Evolutionary conservation across 805 yeast species (phyloP).

Genomic region (Phaffomyces opuntiae): DNA sequence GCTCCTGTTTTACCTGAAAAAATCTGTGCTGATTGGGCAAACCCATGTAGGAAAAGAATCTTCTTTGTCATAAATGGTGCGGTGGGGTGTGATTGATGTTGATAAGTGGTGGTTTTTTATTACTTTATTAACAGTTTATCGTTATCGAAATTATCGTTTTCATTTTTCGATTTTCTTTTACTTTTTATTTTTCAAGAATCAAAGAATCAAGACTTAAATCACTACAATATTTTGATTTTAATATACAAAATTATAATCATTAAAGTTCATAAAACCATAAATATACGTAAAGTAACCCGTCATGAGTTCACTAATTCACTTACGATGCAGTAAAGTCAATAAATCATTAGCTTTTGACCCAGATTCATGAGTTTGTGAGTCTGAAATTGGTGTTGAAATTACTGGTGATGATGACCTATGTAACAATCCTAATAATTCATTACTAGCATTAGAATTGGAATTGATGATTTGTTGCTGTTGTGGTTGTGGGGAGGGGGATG

Average conservation of each 20-base stretch:
- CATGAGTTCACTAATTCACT: not conserved
- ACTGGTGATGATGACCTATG: conserved; percentile 6
- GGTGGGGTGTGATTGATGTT: not conserved
- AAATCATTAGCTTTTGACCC: conserved; percentile 17
- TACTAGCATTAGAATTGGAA: conserved; percentile 2
- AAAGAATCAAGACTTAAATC: too few relatives aligned
- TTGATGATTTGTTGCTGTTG: conserved; percentile 1
- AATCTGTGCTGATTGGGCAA: conserved; percentile 71
- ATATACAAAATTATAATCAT: too few relatives aligned
- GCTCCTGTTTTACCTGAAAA: conserved; percentile 86
- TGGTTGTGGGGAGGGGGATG: conserved; percentile 2
- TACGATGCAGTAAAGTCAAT: conserved; percentile 13
- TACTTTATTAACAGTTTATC: too few relatives aligned
- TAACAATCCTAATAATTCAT: conserved; percentile 8
- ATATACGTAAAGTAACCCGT: too few relatives aligned
- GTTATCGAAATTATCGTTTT: too few relatives aligned
- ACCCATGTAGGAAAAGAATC: conserved; percentile 84
- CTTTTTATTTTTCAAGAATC: too few relatives aligned
- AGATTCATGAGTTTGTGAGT: conserved; percentile 4
- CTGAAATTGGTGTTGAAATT: too few relatives aligned
- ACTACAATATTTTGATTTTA: too few relatives aligned
- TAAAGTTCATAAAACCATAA: too few relatives aligned
- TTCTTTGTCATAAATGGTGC: conserved; percentile 27
- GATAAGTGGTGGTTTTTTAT: too few relatives aligned
- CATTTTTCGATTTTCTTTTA: too few relatives aligned